phyloP scores from a whole-genome alignment of 2,329 filamentous ascomycete species.

The Tolypocladium tundrense region DNA sequence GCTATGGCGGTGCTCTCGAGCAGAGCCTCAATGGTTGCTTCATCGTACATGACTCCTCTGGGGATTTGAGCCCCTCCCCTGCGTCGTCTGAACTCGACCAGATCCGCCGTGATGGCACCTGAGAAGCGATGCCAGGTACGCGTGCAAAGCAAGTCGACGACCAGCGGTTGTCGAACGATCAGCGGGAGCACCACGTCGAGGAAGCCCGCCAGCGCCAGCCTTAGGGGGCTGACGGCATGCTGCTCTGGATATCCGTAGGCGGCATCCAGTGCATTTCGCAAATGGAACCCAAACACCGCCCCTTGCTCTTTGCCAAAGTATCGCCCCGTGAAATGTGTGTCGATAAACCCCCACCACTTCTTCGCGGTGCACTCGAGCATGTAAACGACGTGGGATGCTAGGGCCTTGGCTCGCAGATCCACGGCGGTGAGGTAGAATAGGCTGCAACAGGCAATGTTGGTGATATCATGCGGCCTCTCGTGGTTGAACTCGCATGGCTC shows the following conservation, averaged over 20 bases:
- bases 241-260: conserved; percentile 12
- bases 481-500: conserved; percentile 17
- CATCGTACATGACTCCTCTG: conserved; percentile 5
- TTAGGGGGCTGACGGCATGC: conserved; percentile 19
- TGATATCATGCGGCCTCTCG: conserved; percentile 13
- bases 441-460: conserved; percentile 20
- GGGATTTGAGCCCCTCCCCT: neutral
- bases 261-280: conserved; percentile 18
- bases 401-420: conserved; percentile 15
- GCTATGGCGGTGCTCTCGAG: conserved; percentile 6
- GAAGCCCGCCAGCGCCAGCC: conserved; percentile 19
- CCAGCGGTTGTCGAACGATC: conserved; percentile 13
- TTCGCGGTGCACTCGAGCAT: conserved; percentile 15
- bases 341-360: conserved; percentile 12
- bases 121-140: conserved; percentile 13
- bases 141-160: conserved; percentile 13
- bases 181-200: conserved; percentile 14
- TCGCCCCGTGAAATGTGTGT: conserved; percentile 4
- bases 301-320: conserved; percentile 10
- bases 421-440: conserved; percentile 21
- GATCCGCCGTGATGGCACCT: conserved; percentile 14
- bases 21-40: conserved; percentile 10
- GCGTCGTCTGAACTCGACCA: conserved; percentile 14
- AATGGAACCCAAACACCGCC: conserved; percentile 13
- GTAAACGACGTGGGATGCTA: conserved; percentile 16